A percentile compares a stretch with the other conserved stretches of the same genome.
phyloP scores from a whole-genome alignment of 352 stramenopile species.

The Phytophthora syringae region DNA sequence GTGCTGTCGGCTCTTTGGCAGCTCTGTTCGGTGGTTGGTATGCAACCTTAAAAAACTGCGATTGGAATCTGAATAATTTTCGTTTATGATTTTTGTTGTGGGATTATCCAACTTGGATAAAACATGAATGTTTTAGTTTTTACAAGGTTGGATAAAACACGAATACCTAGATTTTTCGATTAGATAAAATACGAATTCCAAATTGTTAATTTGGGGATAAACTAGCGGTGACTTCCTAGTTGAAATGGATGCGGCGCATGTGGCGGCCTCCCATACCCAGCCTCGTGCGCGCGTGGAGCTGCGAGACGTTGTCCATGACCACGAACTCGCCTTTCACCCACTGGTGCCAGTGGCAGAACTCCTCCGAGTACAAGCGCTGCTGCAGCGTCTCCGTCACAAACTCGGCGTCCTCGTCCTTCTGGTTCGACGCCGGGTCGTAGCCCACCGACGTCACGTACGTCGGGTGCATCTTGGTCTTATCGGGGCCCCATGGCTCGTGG shows the following conservation, averaged over 20 bases:
- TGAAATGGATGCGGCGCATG: slow-evolving; percentile 34
- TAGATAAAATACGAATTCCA: too few relatives aligned
- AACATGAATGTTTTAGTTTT: too few relatives aligned
- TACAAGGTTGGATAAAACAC: too few relatives aligned
- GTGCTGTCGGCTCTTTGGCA: too few relatives aligned
- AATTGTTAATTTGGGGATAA: too few relatives aligned
- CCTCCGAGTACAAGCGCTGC: slow-evolving; percentile 20
- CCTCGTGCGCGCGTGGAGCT: slow-evolving; percentile 24
- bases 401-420: slow-evolving; percentile 23
- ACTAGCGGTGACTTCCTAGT: too few relatives aligned
- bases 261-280: slow-evolving; percentile 18
- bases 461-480: slow-evolving; percentile 34
- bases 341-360: slow-evolving; percentile 21
- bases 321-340: slow-evolving; percentile 34
- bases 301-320: slow-evolving; percentile 26
- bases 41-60: too few relatives aligned
- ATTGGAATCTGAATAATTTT: too few relatives aligned
- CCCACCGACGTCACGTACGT: slow-evolving; percentile 30
- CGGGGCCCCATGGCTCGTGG: slow-evolving; percentile 25
- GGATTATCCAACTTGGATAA: too few relatives aligned
- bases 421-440: slow-evolving; percentile 21
- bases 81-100: too few relatives aligned
- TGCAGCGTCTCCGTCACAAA: slow-evolving; percentile 26
- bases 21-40: too few relatives aligned
- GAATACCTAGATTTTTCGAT: too few relatives aligned